A percentile compares a stretch with the other conserved stretches of the same genome.
phyloP scores from a whole-genome alignment of 2,329 filamentous ascomycete genomes.

The Cladophialophora bantiana region DNA sequence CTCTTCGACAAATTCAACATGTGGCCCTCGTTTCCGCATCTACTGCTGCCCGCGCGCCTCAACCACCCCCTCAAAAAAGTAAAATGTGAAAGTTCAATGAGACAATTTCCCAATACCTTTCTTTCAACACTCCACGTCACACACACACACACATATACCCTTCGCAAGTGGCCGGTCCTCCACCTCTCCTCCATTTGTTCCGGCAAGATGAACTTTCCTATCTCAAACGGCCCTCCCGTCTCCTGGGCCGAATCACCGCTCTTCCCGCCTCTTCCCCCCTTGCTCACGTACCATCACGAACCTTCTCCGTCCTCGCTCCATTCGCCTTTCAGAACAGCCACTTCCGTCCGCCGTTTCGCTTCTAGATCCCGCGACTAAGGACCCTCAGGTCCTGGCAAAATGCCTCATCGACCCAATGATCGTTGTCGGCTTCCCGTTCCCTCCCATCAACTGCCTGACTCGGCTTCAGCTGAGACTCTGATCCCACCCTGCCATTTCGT shows the following conservation, averaged over 20 bases:
- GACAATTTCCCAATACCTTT: conserved; percentile 15
- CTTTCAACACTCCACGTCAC: conserved; percentile 4
- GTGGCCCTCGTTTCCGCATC: conserved; percentile 18
- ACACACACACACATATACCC: background rate
- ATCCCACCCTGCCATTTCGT: conserved; percentile 30
- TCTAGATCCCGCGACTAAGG: conserved; percentile 42
- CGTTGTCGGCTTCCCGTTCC: conserved; percentile 30
- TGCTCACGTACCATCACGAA: conserved; percentile 32
- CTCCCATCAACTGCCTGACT: conserved; percentile 28
- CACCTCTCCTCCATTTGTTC: background rate
- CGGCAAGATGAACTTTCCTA: conserved; percentile 9
- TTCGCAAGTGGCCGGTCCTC: background rate
- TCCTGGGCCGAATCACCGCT: conserved; percentile 19
- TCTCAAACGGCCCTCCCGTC: background rate
- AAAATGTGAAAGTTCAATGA: conserved; percentile 17
- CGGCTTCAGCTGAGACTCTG: conserved; percentile 34
- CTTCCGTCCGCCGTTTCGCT: conserved; percentile 39
- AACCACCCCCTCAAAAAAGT: conserved; percentile 7
- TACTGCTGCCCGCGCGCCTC: conserved; percentile 12
- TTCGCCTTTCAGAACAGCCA: conserved; percentile 32
- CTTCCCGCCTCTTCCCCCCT: conserved; percentile 27
- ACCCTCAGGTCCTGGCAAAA: conserved; percentile 32
- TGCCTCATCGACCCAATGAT: conserved; percentile 33
- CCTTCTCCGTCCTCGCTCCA: conserved; percentile 34
- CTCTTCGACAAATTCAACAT: conserved; percentile 8